These are phyloP conservation scores for Orbilia javanica DNA, from an alignment of 2,329 filamentous ascomycete genomes.

Conservation along the genomic window DNA sequence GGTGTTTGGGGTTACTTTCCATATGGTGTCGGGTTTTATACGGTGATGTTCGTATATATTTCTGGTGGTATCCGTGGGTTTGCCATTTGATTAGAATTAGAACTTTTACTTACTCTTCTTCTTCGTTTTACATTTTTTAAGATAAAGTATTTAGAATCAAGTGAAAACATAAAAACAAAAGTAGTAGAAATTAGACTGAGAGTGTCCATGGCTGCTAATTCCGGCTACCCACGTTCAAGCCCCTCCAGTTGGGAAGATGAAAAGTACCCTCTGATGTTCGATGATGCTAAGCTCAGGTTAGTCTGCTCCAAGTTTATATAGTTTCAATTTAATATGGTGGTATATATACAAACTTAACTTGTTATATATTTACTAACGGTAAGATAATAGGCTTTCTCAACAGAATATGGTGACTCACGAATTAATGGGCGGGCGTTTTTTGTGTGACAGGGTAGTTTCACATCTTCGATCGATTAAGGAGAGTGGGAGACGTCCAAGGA, in stretches of 20 bases:
- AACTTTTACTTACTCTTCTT: too few relatives aligned
- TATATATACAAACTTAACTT: too few relatives aligned
- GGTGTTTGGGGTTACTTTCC: too few relatives aligned
- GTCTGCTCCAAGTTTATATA: not conserved
- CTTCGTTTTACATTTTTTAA: too few relatives aligned
- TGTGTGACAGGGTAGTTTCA: not conserved
- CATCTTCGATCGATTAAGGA: constrained; percentile 15
- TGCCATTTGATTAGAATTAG: too few relatives aligned
- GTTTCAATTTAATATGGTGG: too few relatives aligned
- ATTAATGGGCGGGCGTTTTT: constrained; percentile 32
- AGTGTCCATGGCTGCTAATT: not conserved
- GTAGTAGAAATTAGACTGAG: not conserved
- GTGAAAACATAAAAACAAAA: too few relatives aligned
- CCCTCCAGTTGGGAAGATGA: not conserved
- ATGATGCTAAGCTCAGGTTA: constrained; percentile 31
- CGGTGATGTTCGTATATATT: too few relatives aligned
- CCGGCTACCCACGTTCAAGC: not conserved
- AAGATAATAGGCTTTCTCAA: constrained; percentile 3
- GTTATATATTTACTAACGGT: not conserved
- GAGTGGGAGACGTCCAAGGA: too few relatives aligned
- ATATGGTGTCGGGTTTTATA: too few relatives aligned
- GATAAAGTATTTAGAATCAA: too few relatives aligned
- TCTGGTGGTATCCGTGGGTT: too few relatives aligned
- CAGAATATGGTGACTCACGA: constrained; percentile 30
- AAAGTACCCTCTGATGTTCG: constrained; percentile 27